Base-by-base conservation (phyloP, 176 grass and related monocot genomes). In the Alloteropsis semialata region DNA sequence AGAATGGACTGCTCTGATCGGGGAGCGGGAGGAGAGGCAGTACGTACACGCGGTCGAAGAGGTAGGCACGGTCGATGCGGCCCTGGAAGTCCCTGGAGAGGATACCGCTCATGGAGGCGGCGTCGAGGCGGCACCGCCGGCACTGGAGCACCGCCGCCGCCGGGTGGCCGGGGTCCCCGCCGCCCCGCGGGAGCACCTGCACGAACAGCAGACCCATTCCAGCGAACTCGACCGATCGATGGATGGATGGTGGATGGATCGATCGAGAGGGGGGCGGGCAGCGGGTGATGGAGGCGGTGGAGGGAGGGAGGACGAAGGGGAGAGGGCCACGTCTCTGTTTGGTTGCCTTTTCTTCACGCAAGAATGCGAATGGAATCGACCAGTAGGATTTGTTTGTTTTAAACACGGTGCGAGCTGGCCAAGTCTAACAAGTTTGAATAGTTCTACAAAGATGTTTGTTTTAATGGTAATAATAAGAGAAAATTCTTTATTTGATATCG, bases 41-140 rank as follows among this genome's bases (percentile, higher is more conserved):
- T 27, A 75, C 77, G 34, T 59, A 87, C 85, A 87, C 85, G 29
- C 19, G 48, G 60, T 68, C 50, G 78, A 87, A 69, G 71, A 87
- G 85, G 62, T 82, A 87, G 49, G 85, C 70, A 49, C 77, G 48
- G 77, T 71, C 78, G 18, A n/a, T 22, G 28, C 50, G 71, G 29
- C 85, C 85, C 0, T 57, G 30, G 71, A 87, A 82, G 21, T 82
- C 61, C 28, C 36, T 45, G 30, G 78, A 82, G 61, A 81, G 6
- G 59, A 87, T 75, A 29, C 37, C 78, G 41, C 33, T 29, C 49
- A 43, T 17, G 60, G 71, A 82, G 71, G 85, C 85, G 38, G 85
- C 60, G 78, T 82, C 77, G 2, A 75, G 77, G 27, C 70, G 68
- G 85, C 85, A 87, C 59, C 5, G 21, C 10, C 53, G 25, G 48